phyloP scores from a whole-genome alignment of 2,329 filamentous ascomycete genomes.

The Xylariaceae sp. region DNA sequence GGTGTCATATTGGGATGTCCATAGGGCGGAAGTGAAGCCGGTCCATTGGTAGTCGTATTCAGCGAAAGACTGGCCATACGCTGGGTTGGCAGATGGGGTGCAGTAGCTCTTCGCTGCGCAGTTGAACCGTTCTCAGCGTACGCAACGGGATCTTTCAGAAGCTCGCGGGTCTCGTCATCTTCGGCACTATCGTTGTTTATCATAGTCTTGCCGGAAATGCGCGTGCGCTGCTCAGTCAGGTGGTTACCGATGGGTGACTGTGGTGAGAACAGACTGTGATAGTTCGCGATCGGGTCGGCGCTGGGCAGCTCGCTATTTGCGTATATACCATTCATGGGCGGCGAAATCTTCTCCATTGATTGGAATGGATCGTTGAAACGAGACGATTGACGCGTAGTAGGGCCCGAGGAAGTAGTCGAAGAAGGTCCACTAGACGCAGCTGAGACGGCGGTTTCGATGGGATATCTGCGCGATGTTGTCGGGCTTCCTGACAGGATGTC shows the following conservation, averaged over 20 bases:
- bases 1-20: conserved; percentile 31
- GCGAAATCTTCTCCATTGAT: conserved; percentile 56
- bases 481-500: conserved; percentile 50
- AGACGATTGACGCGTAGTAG: conserved; percentile 47
- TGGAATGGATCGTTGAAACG: conserved; percentile 62
- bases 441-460: conserved; percentile 39
- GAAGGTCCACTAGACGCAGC: conserved; percentile 38
- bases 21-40: conserved; percentile 50
- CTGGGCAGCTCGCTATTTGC: conserved; percentile 56
- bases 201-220: conserved; percentile 64
- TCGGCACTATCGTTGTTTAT: conserved; percentile 66
- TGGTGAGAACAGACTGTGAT: conserved; percentile 65
- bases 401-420: conserved; percentile 40
- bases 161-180: conserved; percentile 66
- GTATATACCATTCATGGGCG: conserved; percentile 51
- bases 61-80: conserved; percentile 69
- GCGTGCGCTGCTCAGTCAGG: conserved; percentile 51
- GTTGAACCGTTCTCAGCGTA: conserved; percentile 67
- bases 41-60: conserved; percentile 57
- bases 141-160: conserved; percentile 68
- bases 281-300: conserved; percentile 48
- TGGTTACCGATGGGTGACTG: conserved; percentile 71
- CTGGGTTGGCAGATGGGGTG: conserved; percentile 64
- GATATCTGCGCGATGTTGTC: conserved; percentile 42
- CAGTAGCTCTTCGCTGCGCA: conserved; percentile 63